Percentiles rank a stretch among this genome's conserved stretches.
phyloP scores from a whole-genome alignment of 495 filamentous ascomycete genomes.

The Hyaloscypha bicolor region DNA sequence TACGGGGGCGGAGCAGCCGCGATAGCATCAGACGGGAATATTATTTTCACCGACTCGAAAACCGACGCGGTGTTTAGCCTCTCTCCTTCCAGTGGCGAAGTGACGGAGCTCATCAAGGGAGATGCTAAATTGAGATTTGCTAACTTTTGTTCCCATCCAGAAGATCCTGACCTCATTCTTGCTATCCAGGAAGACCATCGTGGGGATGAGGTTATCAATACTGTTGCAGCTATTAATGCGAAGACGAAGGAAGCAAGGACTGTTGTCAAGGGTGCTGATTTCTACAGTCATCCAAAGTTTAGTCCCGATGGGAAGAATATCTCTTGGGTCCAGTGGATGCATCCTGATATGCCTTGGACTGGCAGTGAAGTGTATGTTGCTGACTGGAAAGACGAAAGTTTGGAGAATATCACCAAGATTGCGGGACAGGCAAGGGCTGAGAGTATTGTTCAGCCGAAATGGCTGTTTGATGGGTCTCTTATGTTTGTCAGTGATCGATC shows the following conservation, averaged over 20 bases:
- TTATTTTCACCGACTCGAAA: conserved; percentile 45
- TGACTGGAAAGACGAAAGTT: conserved; percentile 30
- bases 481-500: conserved; percentile 21
- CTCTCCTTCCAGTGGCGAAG: conserved; percentile 33
- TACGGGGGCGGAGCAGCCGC: conserved; percentile 44
- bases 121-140: conserved; percentile 40
- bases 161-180: conserved; percentile 39
- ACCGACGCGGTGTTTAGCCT: conserved; percentile 43
- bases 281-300: conserved; percentile 52
- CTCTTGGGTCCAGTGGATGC: conserved; percentile 53
- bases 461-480: conserved; percentile 19
- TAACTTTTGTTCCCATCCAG: conserved; percentile 43
- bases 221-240: conserved; percentile 41
- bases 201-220: conserved; percentile 37
- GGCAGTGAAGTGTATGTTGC: conserved; percentile 45
- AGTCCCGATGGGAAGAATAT: conserved; percentile 44
- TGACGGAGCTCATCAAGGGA: conserved; percentile 31
- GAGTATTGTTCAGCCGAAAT: conserved; percentile 24
- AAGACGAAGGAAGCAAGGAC: conserved; percentile 26
- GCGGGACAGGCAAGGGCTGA: conserved; percentile 20
- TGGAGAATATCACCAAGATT: conserved; percentile 7
- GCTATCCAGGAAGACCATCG: conserved; percentile 51
- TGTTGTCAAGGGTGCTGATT: conserved; percentile 45
- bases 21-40: conserved; percentile 36
- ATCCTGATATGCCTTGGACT: conserved; percentile 53